phyloP scores from a whole-genome alignment of 345 rosid species.

The Citrus hindsii region DNA sequence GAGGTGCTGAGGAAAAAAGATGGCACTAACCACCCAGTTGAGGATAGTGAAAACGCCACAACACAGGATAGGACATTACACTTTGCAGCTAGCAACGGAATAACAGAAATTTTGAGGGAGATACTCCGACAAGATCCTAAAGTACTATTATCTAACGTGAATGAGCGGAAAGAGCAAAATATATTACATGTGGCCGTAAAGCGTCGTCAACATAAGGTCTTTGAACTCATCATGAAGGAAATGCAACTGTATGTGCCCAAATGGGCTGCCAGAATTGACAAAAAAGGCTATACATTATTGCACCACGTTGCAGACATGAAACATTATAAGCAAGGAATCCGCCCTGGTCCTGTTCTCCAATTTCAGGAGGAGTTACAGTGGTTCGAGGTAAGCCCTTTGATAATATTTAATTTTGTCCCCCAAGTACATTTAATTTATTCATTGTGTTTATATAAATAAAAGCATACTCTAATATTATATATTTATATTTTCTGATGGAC shows the following conservation, averaged over 20 bases:
- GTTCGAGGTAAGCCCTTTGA: neutral
- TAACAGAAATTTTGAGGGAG: neutral
- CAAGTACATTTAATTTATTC: neutral
- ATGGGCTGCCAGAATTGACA: neutral
- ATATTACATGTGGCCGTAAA: neutral
- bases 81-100: neutral
- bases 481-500: neutral
- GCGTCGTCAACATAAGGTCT: neutral
- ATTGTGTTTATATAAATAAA: too few relatives aligned
- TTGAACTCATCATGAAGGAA: neutral
- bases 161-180: neutral
- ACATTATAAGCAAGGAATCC: neutral
- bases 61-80: neutral
- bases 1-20: neutral
- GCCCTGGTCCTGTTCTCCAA: slow-evolving; percentile 2
- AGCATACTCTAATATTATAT: neutral
- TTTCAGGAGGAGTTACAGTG: slow-evolving; percentile 1
- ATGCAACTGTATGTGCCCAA: neutral
- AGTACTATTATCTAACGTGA: neutral
- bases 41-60: accelerated
- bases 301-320: neutral
- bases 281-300: neutral
- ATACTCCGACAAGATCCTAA: neutral
- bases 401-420: neutral
- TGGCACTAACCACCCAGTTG: accelerated